Percentiles rank a stretch among this genome's conserved stretches.
These are phyloP conservation scores for Picochlorum sp. DNA, from an alignment of 139 green algal genomes.

Conservation along the genomic window DNA sequence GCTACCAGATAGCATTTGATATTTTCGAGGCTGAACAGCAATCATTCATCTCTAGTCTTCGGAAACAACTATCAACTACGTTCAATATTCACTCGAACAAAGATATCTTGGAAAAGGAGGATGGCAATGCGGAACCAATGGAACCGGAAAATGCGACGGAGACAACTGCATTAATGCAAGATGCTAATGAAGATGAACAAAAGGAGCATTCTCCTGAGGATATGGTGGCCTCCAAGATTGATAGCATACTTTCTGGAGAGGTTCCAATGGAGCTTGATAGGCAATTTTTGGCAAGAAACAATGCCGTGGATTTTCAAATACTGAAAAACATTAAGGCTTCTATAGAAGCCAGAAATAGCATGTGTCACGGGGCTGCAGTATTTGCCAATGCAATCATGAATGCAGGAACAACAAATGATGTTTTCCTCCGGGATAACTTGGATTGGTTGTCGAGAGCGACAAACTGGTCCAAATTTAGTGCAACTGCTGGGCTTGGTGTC, in stretches of 20 bases:
- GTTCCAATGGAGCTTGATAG: slow-evolving; percentile 79
- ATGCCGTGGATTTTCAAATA: slow-evolving; percentile 68
- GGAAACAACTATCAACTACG: neutral
- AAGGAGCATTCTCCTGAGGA: neutral
- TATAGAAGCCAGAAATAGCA: slow-evolving; percentile 60
- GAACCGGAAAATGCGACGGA: slow-evolving; percentile 25
- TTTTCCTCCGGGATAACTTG: slow-evolving; percentile 91
- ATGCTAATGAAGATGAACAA: slow-evolving; percentile 5
- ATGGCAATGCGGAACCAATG: slow-evolving; percentile 7
- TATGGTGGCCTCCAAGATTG: neutral
- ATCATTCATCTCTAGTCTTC: slow-evolving; percentile 57
- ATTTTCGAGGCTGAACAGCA: slow-evolving; percentile 92
- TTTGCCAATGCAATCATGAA: slow-evolving; percentile 95
- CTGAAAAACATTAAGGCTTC: slow-evolving; percentile 83
- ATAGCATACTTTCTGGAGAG: slow-evolving; percentile 66
- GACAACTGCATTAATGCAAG: neutral
- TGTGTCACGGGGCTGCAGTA: slow-evolving; percentile 88
- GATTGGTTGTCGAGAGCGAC: slow-evolving; percentile 93
- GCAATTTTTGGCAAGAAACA: slow-evolving; percentile 88
- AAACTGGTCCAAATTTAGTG: slow-evolving; percentile 98
- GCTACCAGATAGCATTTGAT: slow-evolving; percentile 96
- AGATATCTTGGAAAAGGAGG: slow-evolving; percentile 1
- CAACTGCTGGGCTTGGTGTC: slow-evolving; percentile 92
- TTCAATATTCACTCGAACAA: neutral
- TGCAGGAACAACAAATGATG: slow-evolving; percentile 86